These are phyloP conservation scores for Carex myosuroides DNA, from an alignment of 176 grass and related monocot species.

Conservation along the genomic window DNA sequence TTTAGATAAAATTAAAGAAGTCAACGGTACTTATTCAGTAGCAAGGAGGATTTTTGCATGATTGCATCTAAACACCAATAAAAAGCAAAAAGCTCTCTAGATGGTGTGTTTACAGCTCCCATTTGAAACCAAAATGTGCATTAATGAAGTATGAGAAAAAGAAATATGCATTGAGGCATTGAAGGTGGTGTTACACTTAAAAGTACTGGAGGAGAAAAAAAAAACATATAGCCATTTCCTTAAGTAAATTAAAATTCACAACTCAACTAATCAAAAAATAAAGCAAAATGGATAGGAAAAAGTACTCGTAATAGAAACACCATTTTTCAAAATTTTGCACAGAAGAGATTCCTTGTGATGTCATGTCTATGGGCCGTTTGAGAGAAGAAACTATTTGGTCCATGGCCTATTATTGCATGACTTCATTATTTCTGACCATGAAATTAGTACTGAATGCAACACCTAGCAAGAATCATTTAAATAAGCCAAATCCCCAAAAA, in stretches of 20 bases:
- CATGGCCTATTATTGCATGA: not conserved
- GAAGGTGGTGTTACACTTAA: not conserved
- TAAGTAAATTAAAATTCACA: not conserved
- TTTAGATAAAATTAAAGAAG: not conserved
- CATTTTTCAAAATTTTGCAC: not conserved
- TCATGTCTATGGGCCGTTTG: not conserved
- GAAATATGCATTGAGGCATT: not conserved
- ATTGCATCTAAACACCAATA: not conserved
- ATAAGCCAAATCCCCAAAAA: not conserved
- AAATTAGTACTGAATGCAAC: not conserved
- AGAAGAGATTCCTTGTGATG: not conserved
- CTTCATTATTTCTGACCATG: conserved; percentile 8
- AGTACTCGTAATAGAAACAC: not conserved
- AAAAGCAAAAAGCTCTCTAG: not conserved
- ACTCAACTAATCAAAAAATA: not conserved
- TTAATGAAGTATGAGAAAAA: not conserved
- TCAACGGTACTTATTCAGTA: not conserved
- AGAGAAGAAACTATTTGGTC: not conserved
- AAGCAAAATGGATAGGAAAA: not conserved
- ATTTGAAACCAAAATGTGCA: not conserved
- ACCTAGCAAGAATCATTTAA: not conserved
- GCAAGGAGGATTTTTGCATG: not conserved
- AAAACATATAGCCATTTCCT: not conserved
- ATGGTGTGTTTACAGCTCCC: not conserved
- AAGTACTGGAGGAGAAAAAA: not conserved